Evolutionary conservation across 768 basidiomycete species (phyloP).

Genomic region (Tylopilus intermedius): DNA sequence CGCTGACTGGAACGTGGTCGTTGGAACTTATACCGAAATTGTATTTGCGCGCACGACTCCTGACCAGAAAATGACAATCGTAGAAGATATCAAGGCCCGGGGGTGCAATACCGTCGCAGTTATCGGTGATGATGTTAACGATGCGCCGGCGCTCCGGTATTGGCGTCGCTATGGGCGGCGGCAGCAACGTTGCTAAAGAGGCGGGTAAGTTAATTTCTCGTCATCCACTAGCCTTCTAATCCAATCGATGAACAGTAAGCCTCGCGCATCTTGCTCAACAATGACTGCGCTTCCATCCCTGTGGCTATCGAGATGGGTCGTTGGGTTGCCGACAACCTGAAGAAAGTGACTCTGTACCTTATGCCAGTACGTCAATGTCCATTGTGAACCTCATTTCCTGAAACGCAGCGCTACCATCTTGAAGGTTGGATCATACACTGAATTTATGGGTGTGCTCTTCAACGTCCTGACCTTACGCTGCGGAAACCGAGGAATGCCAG

Average conservation of each 20-base stretch:
- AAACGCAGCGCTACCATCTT: neutral
- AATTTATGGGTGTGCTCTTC: conserved; percentile 51
- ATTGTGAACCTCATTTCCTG: neutral
- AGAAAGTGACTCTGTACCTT: conserved; percentile 46
- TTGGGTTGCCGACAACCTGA: conserved; percentile 54
- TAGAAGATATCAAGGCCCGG: conserved; percentile 46
- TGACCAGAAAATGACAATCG: conserved; percentile 51
- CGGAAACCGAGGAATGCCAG: conserved; percentile 47
- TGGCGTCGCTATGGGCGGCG: conserved; percentile 51
- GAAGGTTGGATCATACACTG: conserved; percentile 54
- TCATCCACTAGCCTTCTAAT: neutral
- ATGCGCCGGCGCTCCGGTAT: conserved; percentile 47
- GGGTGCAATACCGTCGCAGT: conserved; percentile 49
- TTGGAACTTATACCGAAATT: conserved; percentile 38
- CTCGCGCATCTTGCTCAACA: conserved; percentile 50
- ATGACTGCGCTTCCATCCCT: conserved; percentile 55
- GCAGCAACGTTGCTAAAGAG: conserved; percentile 50
- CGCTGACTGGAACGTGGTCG: conserved; percentile 37
- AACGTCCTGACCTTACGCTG: conserved; percentile 50
- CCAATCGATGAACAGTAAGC: conserved; percentile 17
- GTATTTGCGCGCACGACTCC: conserved; percentile 54
- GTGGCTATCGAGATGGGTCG: conserved; percentile 57
- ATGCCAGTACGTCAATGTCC: conserved; percentile 33
- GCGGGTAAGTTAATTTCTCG: conserved; percentile 35
- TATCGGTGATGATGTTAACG: conserved; percentile 56